Evolutionary conservation across 768 basidiomycete genomes (phyloP).

Genomic region (Candolleomyces aberdarensis): DNA sequence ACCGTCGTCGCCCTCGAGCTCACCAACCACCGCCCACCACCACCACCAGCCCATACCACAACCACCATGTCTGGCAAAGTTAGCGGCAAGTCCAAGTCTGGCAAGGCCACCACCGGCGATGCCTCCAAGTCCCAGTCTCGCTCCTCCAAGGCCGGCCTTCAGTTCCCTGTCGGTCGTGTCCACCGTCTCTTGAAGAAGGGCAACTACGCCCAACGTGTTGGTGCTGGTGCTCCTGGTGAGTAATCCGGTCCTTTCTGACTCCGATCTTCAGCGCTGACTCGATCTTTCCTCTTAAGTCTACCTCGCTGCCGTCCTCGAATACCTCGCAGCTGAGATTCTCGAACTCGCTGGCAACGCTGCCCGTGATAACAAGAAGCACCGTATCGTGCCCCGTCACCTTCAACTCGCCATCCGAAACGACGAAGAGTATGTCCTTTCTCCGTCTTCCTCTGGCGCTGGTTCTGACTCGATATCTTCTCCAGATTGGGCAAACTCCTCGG

Average conservation of each 20-base stretch:
- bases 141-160: slow-evolving; percentile 71
- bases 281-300: slow-evolving; percentile 50
- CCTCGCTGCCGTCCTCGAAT: slow-evolving; percentile 88
- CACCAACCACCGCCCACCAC: slow-evolving; percentile 16
- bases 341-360: slow-evolving; percentile 89
- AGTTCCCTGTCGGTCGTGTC: slow-evolving; percentile 91
- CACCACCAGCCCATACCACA: slow-evolving; percentile 10
- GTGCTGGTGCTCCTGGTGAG: slow-evolving; percentile 82
- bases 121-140: slow-evolving; percentile 63
- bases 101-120: slow-evolving; percentile 55
- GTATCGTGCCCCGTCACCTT: slow-evolving; percentile 91
- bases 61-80: slow-evolving; percentile 41
- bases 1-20: slow-evolving; percentile 15
- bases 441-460: not conserved
- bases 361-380: slow-evolving; percentile 84
- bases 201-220: slow-evolving; percentile 85
- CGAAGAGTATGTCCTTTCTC: slow-evolving; percentile 54
- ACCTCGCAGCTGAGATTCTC: slow-evolving; percentile 90
- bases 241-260: slow-evolving; percentile 3
- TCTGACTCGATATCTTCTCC: slow-evolving; percentile 8
- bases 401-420: slow-evolving; percentile 92
- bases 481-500: slow-evolving; percentile 81
- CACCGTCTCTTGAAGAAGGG: slow-evolving; percentile 86
- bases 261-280: slow-evolving; percentile 4
- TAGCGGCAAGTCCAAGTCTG: slow-evolving; percentile 39